Conservation (phyloP, 768 basidiomycete species). For the Floccularia luteovirens region DNA sequence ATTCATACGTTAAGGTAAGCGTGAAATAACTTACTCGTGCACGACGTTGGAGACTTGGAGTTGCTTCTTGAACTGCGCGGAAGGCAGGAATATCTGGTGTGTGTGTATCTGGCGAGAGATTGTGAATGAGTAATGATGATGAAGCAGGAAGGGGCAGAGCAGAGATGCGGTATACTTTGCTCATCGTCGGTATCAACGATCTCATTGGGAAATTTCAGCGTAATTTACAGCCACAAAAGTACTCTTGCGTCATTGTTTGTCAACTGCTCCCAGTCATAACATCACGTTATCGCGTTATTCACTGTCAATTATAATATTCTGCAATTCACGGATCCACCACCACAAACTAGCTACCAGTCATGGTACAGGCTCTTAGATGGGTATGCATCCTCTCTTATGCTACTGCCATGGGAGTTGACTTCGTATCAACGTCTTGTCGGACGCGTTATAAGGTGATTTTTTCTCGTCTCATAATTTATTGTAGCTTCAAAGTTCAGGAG, state of each 20-base stretch:
- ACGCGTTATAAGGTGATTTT: not conserved
- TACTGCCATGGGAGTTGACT: too few species aligned
- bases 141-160: constrained; percentile 39
- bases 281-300: not conserved
- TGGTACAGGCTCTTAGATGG: too few species aligned
- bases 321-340: not conserved
- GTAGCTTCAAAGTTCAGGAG: too few species aligned
- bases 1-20: not conserved
- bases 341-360: not conserved
- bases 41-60: constrained; percentile 65
- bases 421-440: not conserved
- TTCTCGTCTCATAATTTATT: not conserved
- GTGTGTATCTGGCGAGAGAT: constrained; percentile 50
- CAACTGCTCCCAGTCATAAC: not conserved
- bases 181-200: not conserved
- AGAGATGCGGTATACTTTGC: constrained; percentile 32
- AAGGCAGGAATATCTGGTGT: constrained; percentile 48
- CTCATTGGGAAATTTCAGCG: not conserved
- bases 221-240: not conserved
- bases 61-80: constrained; percentile 36
- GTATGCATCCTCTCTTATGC: too few species aligned
- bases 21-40: constrained; percentile 33
- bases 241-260: not conserved
- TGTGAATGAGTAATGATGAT: constrained; percentile 32
- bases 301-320: not conserved